These are phyloP conservation scores for Pleurotus sapidus DNA, from an alignment of 768 basidiomycete genomes.

Conservation along the genomic window DNA sequence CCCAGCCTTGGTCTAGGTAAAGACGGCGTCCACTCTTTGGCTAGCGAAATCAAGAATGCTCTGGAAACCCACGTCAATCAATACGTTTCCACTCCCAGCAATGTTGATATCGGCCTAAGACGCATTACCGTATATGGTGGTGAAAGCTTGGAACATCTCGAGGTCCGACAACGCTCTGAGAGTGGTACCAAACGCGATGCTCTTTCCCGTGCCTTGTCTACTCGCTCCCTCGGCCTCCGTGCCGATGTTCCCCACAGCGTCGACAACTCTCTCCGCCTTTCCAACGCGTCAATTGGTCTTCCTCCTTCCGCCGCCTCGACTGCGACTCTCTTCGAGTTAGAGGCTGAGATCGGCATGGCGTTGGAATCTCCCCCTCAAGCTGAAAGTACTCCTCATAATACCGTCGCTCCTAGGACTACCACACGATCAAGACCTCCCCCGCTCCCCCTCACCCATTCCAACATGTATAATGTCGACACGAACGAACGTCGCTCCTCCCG, in stretches of 20 bases:
- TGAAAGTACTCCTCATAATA: slow-evolving; percentile 64
- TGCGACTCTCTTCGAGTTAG: slow-evolving; percentile 58
- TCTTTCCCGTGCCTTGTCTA: slow-evolving; percentile 36
- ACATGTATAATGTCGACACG: slow-evolving; percentile 3
- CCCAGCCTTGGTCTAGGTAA: slow-evolving; percentile 67
- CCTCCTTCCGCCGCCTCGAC: slow-evolving; percentile 60
- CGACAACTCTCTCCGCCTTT: slow-evolving; percentile 47
- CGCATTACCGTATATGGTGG: slow-evolving; percentile 48
- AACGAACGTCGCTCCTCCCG: slow-evolving; percentile 18
- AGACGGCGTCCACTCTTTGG: slow-evolving; percentile 49
- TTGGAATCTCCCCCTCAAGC: slow-evolving; percentile 46
- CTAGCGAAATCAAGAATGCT: slow-evolving; percentile 50
- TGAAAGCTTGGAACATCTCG: slow-evolving; percentile 40
- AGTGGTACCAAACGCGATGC: slow-evolving; percentile 10
- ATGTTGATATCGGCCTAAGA: slow-evolving; percentile 33
- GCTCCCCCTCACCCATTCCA: slow-evolving; percentile 29
- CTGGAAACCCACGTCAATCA: slow-evolving; percentile 41
- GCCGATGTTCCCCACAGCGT: slow-evolving; percentile 48
- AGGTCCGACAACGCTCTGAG: slow-evolving; percentile 15
- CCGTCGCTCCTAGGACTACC: slow-evolving; percentile 31
- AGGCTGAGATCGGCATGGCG: slow-evolving; percentile 24
- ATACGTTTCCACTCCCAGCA: slow-evolving; percentile 35
- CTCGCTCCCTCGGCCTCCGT: slow-evolving; percentile 44
- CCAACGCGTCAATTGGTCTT: slow-evolving; percentile 36
- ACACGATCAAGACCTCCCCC: slow-evolving; percentile 29